Evolutionary conservation across 495 filamentous ascomycete genomes (phyloP), one percentile per base, ranked within the genome.

Genomic region (Penicillium malachiteum): DNA sequence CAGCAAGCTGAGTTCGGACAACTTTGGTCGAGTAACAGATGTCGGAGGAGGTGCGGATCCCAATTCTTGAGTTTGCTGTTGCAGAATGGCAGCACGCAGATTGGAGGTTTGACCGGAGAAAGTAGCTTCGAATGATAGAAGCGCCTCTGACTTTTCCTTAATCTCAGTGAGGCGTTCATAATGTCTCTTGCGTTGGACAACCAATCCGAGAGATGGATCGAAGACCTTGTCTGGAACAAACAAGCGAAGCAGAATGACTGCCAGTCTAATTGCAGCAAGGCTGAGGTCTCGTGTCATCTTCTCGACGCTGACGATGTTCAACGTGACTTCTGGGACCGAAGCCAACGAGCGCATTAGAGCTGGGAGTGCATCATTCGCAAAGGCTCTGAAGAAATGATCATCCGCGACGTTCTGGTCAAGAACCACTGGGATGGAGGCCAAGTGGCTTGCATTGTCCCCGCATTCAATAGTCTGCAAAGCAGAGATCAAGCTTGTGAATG

Each of bases 161-260:
- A 96, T 62, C 32, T 78, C 76, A 7, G 61, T 54, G 32, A 78
- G 78, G 3, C 86, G 71, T 49, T 84, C 76, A 2, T 77, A 58
- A 55, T 94, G 83, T 14, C 86, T 79, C 54, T 85, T 78, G 32
- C 84, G 79, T 59, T 91, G 84, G 5, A 97, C 74, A 38, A 86
- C 80, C n/a, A 87, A 78, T 52, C 83, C 81, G 52, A 92, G 75
- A 21, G 92, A 90, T 11, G 94, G 94, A 67, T 99, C 94, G 55
- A 89, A 93, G 3, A 87, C 80, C 63, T 84, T 84, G 66, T 96
- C 87, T 0, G 95, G 92, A 3, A 97, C 86, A 61, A 91, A 97
- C 7, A 97, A 79, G 42, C 82, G 80, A 30, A 99, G 71, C 34
- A 76, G 68, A 34, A 75, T 71, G 7, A 73, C 64, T 13, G 76